Evolutionary conservation across 2,329 filamentous ascomycete species (phyloP), one percentile per base, ranked within the genome.

Genomic region (Aspergillus aculeatus): DNA sequence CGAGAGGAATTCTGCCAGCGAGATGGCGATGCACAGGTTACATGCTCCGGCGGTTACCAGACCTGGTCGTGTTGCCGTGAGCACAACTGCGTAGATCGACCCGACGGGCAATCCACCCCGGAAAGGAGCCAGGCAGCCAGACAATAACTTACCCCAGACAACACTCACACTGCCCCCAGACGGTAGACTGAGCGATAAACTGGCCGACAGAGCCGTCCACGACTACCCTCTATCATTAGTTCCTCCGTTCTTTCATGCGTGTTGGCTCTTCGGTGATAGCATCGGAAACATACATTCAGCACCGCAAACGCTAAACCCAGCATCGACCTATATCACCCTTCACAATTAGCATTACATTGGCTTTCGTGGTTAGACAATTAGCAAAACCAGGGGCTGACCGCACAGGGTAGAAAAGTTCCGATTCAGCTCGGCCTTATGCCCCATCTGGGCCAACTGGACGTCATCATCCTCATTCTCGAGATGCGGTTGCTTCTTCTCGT

Each of bases 121-220:
- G 26, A 23, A 32, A 2, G 11, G 24, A 23, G 47, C 26, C 26
- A 29, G 26, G 1, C 26, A 9, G 26, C 26, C 7, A 3, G 26
- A 29, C 26, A 29, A 50, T 24, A 47, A 47, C 69, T 23, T 63
- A 84, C 89, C 90, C 89, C 89, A 93, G 59, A 93, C 83, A 24
- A 92, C 87, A 53, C 87, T 83, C 7, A 84, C 87, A 11, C 88
- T 84, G 0, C 90, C 90, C 31, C 90, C 90, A n/a, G 85, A 88
- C 0, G 89, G 88, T 32, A 93, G 78, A 7, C 85, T 84, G 9
- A 88, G 77, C 3, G 81, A 83, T 53, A 87, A 72, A 48, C 82
- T 85, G 1, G 84, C 81, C 7, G 83, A 83, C 4, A 86, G 75
- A 3, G 84, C 84, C 2, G 84, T 86, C 84, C 84, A 86, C 2